These are phyloP conservation scores for Basipetospora chlamydospora DNA, from an alignment of 2,329 filamentous ascomycete genomes.

Conservation along the genomic window DNA sequence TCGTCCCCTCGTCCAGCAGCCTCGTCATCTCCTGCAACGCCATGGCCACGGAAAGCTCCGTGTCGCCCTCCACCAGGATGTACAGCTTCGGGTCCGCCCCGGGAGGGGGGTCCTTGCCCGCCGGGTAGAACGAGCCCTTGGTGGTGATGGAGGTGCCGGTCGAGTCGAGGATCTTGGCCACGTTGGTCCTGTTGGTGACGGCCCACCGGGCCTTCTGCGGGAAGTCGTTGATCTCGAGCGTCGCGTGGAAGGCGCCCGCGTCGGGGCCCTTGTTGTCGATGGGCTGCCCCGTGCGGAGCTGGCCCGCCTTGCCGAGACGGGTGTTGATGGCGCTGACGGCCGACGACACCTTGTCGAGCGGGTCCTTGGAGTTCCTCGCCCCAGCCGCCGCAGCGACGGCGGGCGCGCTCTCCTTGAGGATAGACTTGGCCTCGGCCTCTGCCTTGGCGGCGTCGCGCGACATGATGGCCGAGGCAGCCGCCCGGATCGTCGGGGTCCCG, in stretches of 20 bases:
- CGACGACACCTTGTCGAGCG: constrained; percentile 76
- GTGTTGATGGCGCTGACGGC: constrained; percentile 84
- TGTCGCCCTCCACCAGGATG: constrained; percentile 94
- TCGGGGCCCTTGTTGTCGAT: constrained; percentile 98
- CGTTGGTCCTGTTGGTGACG: constrained; percentile 95
- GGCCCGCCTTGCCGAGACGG: constrained; percentile 75
- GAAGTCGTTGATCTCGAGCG: constrained; percentile 97
- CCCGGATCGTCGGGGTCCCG: constrained; percentile 49
- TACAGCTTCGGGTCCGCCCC: constrained; percentile 85
- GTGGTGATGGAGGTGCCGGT: constrained; percentile 95
- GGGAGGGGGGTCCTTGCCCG: constrained; percentile 64
- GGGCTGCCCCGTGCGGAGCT: constrained; percentile 80
- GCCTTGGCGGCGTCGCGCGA: constrained; percentile 35
- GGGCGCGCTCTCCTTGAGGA: constrained; percentile 15
- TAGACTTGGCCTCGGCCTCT: constrained; percentile 17
- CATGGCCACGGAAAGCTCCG: constrained; percentile 77
- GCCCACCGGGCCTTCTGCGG: constrained; percentile 97
- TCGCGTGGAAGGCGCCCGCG: constrained; percentile 91
- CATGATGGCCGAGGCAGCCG: constrained; percentile 43
- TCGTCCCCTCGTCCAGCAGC: constrained; percentile 75
- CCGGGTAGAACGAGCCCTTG: constrained; percentile 79
- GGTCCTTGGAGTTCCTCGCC: constrained; percentile 35
- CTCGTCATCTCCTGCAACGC: constrained; percentile 84
- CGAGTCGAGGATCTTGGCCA: constrained; percentile 90
- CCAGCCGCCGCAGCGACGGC: constrained; percentile 23